phyloP scores from a whole-genome alignment of 768 basidiomycete species.

The Phanerodontia chrysosporium region DNA sequence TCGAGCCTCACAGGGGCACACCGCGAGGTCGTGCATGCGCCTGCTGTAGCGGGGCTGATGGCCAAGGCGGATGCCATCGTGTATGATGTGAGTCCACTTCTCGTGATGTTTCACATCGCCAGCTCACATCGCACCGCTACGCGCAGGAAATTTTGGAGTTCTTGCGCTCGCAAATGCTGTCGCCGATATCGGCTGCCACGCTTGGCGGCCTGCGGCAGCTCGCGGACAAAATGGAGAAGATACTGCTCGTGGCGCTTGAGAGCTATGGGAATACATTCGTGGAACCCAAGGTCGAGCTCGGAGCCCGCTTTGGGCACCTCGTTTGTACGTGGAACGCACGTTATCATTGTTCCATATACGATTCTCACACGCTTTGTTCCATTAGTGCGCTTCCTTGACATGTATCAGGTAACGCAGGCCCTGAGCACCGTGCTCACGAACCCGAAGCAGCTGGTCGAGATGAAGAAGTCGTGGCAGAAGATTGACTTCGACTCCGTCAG shows the following conservation, averaged over 20 bases:
- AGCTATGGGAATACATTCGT: slow-evolving; percentile 86
- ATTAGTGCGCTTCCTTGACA: slow-evolving; percentile 87
- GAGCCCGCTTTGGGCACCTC: slow-evolving; percentile 86
- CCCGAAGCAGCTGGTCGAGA: slow-evolving; percentile 78
- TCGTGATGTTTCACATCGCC: slow-evolving; percentile 3
- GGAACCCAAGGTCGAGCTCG: slow-evolving; percentile 87
- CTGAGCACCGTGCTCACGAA: slow-evolving; percentile 85
- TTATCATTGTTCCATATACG: not conserved
- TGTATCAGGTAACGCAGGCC: slow-evolving; percentile 89
- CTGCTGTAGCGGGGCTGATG: slow-evolving; percentile 85
- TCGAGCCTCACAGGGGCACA: slow-evolving; percentile 65
- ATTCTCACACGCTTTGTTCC: slow-evolving; percentile 10
- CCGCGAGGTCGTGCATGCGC: slow-evolving; percentile 85
- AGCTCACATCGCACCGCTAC: slow-evolving; percentile 14
- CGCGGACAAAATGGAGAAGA: slow-evolving; percentile 90
- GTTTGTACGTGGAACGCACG: slow-evolving; percentile 56
- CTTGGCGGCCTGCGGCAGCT: slow-evolving; percentile 72
- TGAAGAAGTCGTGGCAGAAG: slow-evolving; percentile 85
- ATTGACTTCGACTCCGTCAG: slow-evolving; percentile 89
- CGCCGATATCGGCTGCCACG: slow-evolving; percentile 63
- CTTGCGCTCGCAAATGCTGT: slow-evolving; percentile 80
- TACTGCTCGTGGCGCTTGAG: slow-evolving; percentile 74
- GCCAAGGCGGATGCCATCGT: slow-evolving; percentile 86
- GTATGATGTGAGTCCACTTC: slow-evolving; percentile 69
- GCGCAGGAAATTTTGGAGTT: slow-evolving; percentile 81